Conservation (phyloP, 2,329 filamentous ascomycete species). For the Colletotrichum sp. region DNA sequence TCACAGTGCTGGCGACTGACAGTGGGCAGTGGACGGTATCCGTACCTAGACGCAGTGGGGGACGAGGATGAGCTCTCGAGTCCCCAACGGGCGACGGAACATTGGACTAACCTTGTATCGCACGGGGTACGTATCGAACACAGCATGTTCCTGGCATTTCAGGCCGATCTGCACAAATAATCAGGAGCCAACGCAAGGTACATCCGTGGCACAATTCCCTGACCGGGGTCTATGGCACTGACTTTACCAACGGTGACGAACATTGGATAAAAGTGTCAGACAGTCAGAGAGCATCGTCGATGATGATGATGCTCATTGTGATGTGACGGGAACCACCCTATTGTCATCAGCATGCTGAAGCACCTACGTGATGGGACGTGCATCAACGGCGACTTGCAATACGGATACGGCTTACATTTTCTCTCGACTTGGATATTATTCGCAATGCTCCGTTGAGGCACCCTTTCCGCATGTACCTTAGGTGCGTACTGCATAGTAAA, state of each 20-base stretch:
- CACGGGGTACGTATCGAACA: neutral
- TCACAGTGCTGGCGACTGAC: neutral
- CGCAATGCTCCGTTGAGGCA: no score
- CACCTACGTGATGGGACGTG: neutral
- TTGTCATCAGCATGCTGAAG: neutral
- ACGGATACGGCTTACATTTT: neutral
- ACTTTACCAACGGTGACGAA: neutral
- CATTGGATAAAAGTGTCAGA: neutral
- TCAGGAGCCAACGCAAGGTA: neutral
- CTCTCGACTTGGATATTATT: neutral
- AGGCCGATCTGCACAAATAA: slow-evolving; percentile 18
- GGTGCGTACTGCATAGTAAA: no score
- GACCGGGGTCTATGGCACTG: neutral
- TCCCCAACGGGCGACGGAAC: neutral
- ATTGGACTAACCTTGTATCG: neutral
- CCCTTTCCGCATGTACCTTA: no score
- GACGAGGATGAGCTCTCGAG: slow-evolving; percentile 8
- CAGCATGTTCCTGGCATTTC: slow-evolving; percentile 9
- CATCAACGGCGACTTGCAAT: neutral
- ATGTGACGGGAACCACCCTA: neutral
- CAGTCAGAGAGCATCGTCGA: neutral
- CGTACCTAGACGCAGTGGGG: neutral
- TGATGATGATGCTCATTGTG: neutral
- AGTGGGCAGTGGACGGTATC: neutral
- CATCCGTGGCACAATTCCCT: neutral